Evolutionary conservation across 805 yeast species (phyloP), one percentile per base, ranked within the genome.

Genomic region (Candida ulmi): DNA sequence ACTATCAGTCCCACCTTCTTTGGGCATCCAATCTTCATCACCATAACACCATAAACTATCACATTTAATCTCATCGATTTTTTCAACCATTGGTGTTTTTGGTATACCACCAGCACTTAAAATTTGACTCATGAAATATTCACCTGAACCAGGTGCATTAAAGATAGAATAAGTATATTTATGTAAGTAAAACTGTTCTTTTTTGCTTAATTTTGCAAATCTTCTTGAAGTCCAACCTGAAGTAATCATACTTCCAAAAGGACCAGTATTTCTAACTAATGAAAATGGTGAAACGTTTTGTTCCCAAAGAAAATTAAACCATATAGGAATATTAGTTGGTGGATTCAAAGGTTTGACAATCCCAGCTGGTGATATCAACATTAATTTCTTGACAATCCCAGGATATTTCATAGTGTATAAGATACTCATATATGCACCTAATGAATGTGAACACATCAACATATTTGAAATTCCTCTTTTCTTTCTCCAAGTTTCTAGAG

Each of bases 41-140:
- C 99, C 99, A 51, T 91, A 91, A 47, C 83, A 64, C 97, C 98
- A 93, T 7, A 72, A 58, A 26, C 88, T 66, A 30, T 83, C 78
- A 52, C 86, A 77, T 5, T 71, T 63, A 9, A 82, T 59, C 12
- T 59, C 50, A 17, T 69, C 62, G 24, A 72, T 68, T 17, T 53
- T 48, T 15, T 63, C 55, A 4, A 69, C 59, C 38, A 91, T 64
- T 1, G 98, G 95, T 50, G 73, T 65, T 45, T 96, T 68, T 1
- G 97, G 95, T 36, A 78, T 76, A 0, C 95, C 98, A 3, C 98
- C 99, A 7, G 96, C 95, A 0, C 87, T 90, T 18, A 91, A 64
- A 16, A 88, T 67, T 54, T 83, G 84, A 48, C 87, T 84, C 47
- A 93, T 66, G 69, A 91, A 80, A 58, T 91, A 91, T 62, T 91